Base-by-base conservation (phyloP, 75 land plant species). In the Chamaecyparis obtusa region DNA sequence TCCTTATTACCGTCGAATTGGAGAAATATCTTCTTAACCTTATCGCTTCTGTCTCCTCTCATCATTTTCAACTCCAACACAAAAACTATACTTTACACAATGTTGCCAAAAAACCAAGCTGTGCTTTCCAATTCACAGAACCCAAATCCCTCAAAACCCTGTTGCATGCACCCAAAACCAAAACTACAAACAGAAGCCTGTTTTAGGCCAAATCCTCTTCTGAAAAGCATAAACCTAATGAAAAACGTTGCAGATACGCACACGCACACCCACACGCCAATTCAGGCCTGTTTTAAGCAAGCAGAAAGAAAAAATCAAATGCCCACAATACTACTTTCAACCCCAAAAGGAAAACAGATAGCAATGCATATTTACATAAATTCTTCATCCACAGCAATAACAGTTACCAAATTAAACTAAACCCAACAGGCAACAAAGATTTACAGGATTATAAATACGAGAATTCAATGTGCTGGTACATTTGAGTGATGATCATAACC, bases 1-100 rank as follows among this genome's bases (percentile, higher is more conserved):
- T 97, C 99, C 13, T 87, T 41, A 86, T 95, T 95, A 33, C 33
- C 85, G 84, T 98, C 99, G 86, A 98, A 98, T 84, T 92, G 92
- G 85, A 92, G 89, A 86, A 98, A 98, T 51, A 98, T 98, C 87
- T 92, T 92, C 90, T 87, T 91, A 75, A 98, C 99, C 91, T 98
- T 98, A 87, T 92, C 93, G 83, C 91, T 86, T 87, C 95, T 90
- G 77, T 88, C 86, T 33, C 90, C 93, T 71, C 90, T 87, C 86
- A 89, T 86, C 86, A 89, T 81, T 90, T 64, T 7, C 9, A 24
- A 64, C n/a, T 7, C 69, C 69, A 64, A 64, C 69, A 64, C 69
- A 64, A n/a, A 64, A 24, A 64, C 64, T 57, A 24, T 17, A 19
- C 19, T 17, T 57, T 57, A 19, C 64, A 57, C 19, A 57, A 57